Evolutionary conservation across 176 grass and related monocot genomes (phyloP).

Genomic region (Raddia distichophylla): DNA sequence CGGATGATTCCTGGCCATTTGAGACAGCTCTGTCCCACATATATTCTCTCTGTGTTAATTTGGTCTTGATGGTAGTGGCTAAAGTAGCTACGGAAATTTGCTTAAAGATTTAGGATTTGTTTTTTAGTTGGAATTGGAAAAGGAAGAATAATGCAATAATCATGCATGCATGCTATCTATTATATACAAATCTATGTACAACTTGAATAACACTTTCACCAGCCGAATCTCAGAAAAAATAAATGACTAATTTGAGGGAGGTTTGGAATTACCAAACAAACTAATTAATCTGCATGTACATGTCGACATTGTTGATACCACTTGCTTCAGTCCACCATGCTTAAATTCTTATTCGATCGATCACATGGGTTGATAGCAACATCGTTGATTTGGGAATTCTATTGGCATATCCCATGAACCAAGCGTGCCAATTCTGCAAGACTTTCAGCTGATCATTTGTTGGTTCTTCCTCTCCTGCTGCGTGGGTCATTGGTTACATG

Average conservation of each 20-base stretch:
- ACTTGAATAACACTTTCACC: neutral
- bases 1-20: constrained; percentile 46
- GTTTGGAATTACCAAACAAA: neutral
- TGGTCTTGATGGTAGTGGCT: constrained; percentile 20
- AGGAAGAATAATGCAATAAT: neutral
- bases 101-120: neutral
- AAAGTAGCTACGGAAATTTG: constrained; percentile 23
- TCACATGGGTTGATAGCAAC: constrained; percentile 45
- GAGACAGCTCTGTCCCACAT: constrained; percentile 50
- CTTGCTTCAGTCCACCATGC: constrained; percentile 23
- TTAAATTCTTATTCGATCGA: constrained; percentile 47
- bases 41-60: constrained; percentile 36
- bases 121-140: neutral
- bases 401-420: constrained; percentile 24
- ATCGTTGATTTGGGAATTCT: constrained; percentile 12
- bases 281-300: neutral
- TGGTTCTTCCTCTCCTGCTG: neutral
- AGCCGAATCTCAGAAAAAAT: neutral
- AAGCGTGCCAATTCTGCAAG: constrained; percentile 21
- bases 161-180: neutral
- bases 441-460: constrained; percentile 30
- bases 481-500: constrained; percentile 25
- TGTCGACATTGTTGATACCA: constrained; percentile 43
- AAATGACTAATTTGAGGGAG: neutral
- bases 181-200: constrained; percentile 13